Evolutionary conservation across 2,329 filamentous ascomycete genomes (phyloP).

Genomic region (Chaetoscypha palmicola): DNA sequence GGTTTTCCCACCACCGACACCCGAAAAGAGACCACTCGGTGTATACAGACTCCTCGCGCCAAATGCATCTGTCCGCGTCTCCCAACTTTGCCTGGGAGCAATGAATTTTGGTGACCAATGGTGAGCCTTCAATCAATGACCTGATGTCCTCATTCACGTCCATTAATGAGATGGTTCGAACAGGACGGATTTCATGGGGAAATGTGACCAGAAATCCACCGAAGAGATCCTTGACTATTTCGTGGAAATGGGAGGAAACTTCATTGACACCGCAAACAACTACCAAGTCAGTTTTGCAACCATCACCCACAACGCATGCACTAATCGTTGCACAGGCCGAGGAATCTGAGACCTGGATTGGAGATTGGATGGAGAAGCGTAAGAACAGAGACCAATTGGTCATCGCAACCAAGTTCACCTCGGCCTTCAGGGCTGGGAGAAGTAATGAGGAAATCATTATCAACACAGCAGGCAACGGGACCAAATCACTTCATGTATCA

Average conservation of each 20-base stretch:
- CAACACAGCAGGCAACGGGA: conserved; percentile 52
- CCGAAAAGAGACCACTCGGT: conserved; percentile 52
- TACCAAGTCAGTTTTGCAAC: conserved; percentile 39
- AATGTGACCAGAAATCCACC: conserved; percentile 54
- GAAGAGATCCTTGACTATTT: conserved; percentile 51
- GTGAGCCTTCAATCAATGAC: too few species aligned
- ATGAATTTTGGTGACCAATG: conserved; percentile 59
- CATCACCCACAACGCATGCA: too few species aligned
- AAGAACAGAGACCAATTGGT: conserved; percentile 59
- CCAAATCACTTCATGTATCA: conserved; percentile 53
- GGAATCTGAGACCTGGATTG: conserved; percentile 58
- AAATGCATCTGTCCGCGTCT: conserved; percentile 58
- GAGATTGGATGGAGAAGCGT: conserved; percentile 62
- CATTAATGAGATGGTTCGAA: too few species aligned
- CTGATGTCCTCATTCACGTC: too few species aligned
- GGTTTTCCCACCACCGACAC: conserved; percentile 16
- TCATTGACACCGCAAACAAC: conserved; percentile 62
- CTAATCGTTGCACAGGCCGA: too few species aligned
- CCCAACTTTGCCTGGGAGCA: conserved; percentile 56
- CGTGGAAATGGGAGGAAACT: conserved; percentile 53
- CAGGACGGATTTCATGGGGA: conserved; percentile 53
- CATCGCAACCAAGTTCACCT: conserved; percentile 54
- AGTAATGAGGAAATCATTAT: conserved; percentile 28
- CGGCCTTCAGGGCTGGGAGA: conserved; percentile 27
- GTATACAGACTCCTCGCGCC: conserved; percentile 61